Percentiles rank a stretch among this genome's conserved stretches.
Evolutionary conservation across 2,329 filamentous ascomycete species (phyloP).

Genomic region (Phyllosticta citriasiana): DNA sequence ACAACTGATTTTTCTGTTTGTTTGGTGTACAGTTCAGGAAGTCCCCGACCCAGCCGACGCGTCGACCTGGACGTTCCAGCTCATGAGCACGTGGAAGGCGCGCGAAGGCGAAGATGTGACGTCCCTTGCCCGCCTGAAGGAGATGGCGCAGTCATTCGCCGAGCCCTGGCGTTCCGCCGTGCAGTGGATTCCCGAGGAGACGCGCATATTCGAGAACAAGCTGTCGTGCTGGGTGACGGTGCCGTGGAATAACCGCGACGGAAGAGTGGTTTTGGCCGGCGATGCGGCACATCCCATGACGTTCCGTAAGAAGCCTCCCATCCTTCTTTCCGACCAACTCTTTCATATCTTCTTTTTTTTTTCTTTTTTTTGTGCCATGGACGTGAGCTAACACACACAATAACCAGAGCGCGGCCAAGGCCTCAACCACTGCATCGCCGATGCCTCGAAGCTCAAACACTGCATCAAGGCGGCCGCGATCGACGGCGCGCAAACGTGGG

Average conservation of each 20-base stretch:
- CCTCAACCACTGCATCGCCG: conserved; percentile 37
- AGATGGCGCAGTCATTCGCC: conserved; percentile 19
- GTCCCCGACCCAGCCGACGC: conserved; percentile 23
- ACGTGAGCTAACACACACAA: neutral
- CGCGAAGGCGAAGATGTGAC: conserved; percentile 21
- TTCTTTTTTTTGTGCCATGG: neutral
- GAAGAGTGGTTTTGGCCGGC: conserved; percentile 25
- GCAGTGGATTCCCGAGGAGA: conserved; percentile 25
- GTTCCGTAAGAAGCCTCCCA: conserved; percentile 15
- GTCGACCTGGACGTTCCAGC: conserved; percentile 26
- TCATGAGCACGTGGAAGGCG: conserved; percentile 21
- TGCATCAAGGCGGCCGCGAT: conserved; percentile 4
- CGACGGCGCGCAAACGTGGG: conserved; percentile 4
- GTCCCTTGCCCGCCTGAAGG: conserved; percentile 18
- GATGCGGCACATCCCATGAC: conserved; percentile 35
- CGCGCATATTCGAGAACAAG: conserved; percentile 23
- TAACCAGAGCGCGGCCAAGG: conserved; percentile 35
- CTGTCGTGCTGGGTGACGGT: conserved; percentile 26
- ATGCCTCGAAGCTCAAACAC: conserved; percentile 26
- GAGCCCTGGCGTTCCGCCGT: conserved; percentile 31
- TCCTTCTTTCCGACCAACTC: neutral
- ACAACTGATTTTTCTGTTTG: too few relatives aligned
- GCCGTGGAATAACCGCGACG: conserved; percentile 23
- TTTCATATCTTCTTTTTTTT: too few relatives aligned
- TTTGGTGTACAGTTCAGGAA: conserved; percentile 17